Evolutionary conservation across 495 filamentous ascomycete genomes (phyloP).

Genomic region (Penicillium soppii): DNA sequence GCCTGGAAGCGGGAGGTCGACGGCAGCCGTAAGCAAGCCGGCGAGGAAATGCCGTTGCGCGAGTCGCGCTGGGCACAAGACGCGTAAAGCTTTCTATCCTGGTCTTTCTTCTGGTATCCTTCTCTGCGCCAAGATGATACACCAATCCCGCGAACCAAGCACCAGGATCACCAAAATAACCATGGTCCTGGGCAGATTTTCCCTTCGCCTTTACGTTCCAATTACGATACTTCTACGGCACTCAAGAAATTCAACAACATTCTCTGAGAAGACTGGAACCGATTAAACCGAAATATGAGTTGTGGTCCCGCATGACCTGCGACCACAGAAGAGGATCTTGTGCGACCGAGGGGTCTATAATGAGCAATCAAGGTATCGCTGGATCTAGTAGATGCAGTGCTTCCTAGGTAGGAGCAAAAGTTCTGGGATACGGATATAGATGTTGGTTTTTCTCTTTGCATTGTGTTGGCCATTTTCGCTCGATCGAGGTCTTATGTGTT

Average conservation of each 20-base stretch:
- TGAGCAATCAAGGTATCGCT: background rate
- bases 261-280: background rate
- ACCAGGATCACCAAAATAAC: background rate
- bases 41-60: conserved; percentile 65
- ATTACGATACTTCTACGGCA: conserved; percentile 2
- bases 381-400: background rate
- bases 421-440: conserved; percentile 2
- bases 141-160: background rate
- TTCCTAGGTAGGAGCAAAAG: background rate
- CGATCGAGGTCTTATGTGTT: conserved; percentile 1
- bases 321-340: conserved; percentile 3
- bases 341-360: background rate
- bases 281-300: background rate
- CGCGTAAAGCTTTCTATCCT: conserved; percentile 15
- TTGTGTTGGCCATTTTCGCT: conserved; percentile 6
- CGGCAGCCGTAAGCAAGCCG: conserved; percentile 54
- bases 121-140: background rate
- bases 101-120: background rate
- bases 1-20: conserved; percentile 81
- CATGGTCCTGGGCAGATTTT: background rate
- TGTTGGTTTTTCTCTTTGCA: conserved; percentile 5
- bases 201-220: background rate
- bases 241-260: conserved; percentile 10
- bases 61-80: conserved; percentile 81
- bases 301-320: conserved; percentile 2